These are phyloP conservation scores for Aspergillus intermedius DNA, from an alignment of 2,329 filamentous ascomycete species.

Conservation along the genomic window DNA sequence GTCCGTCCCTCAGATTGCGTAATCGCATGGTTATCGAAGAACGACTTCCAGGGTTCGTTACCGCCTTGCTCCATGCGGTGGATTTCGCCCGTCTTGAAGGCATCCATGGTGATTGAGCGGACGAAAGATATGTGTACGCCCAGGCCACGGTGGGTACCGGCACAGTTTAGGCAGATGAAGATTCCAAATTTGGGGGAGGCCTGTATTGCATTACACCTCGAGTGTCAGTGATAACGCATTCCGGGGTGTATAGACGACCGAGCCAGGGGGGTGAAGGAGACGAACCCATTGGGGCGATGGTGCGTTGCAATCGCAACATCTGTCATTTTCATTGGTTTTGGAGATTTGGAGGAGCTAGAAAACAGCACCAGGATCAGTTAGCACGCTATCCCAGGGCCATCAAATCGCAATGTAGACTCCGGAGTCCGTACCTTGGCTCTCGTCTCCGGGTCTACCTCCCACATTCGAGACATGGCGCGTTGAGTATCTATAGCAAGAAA, in stretches of 20 bases:
- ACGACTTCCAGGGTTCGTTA: conserved; percentile 78
- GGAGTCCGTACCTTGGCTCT: conserved; percentile 69
- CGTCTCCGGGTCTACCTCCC: conserved; percentile 98
- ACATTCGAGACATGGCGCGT: conserved; percentile 63
- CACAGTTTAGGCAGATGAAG: conserved; percentile 96
- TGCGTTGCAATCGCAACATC: conserved; percentile 91
- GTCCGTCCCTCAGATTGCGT: conserved; percentile 61
- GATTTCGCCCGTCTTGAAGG: conserved; percentile 89
- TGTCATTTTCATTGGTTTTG: conserved; percentile 79
- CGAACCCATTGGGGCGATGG: conserved; percentile 95
- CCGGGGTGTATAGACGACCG: background rate
- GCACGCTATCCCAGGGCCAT: conserved; percentile 1
- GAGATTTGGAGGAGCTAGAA: conserved; percentile 79
- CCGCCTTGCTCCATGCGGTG: conserved; percentile 89
- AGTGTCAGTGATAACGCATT: background rate
- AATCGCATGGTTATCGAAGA: conserved; percentile 69
- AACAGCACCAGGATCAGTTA: conserved; percentile 5
- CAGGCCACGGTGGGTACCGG: conserved; percentile 86
- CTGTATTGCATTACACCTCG: conserved; percentile 28
- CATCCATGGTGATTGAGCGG: conserved; percentile 95
- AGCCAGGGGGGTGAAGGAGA: background rate
- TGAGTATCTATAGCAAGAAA: background rate
- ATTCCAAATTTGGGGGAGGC: conserved; percentile 91
- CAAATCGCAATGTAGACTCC: background rate
- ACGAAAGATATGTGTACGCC: conserved; percentile 99